Base-by-base conservation (phyloP, 768 basidiomycete species). In the Lactarius hatsudake region DNA sequence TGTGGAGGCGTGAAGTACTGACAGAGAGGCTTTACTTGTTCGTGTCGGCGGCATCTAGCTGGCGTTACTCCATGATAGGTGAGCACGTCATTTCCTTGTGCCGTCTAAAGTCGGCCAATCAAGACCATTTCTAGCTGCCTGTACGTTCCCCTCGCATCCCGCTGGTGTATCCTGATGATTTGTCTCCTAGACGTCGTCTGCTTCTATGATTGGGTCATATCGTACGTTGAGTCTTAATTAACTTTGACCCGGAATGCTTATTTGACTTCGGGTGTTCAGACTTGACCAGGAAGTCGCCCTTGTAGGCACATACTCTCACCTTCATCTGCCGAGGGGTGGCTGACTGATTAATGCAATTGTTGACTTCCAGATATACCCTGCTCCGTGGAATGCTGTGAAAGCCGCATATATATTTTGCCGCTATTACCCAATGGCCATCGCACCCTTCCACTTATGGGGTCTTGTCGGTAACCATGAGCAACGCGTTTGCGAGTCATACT, bases 201-300 rank as follows among this genome's bases (percentile, higher is more conserved):
- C 26, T 61, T 70, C 36, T 71, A 71, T 64, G 70, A 71, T 51
- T 71, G 70, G 70, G 28, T 71, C 30, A 65, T 63, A 28, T 62
- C 64, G 70, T 71, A n/a, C 65, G 70, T 71, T 17, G 36, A 42
- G 40, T 34, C 17, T 36, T 56, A 32, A 26, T 53, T 38, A 20
- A 43, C 42, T 7, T 18, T 18, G 9, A 23, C 42, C 34, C 48
- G 23, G 10, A 48, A 5, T 23, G 8, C 18, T 43, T 10, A 48
- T 45, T 42, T 53, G 23, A n/a, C 23, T 13, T 54, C 9, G 43
- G 26, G 45, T 20, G 20, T 36, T 36, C 26, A 70, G 69, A 20
- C 67, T 70, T 1, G 69, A 69, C 45, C 13, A 64, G 12, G 69
- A 70, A 60, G 38, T 63, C 7, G 23, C 26, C 2, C 43, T 69